A percentile compares a stretch with the other conserved stretches of the same genome.
phyloP scores from a whole-genome alignment of 78 protist species.

The Anaeramoeba ignava region DNA sequence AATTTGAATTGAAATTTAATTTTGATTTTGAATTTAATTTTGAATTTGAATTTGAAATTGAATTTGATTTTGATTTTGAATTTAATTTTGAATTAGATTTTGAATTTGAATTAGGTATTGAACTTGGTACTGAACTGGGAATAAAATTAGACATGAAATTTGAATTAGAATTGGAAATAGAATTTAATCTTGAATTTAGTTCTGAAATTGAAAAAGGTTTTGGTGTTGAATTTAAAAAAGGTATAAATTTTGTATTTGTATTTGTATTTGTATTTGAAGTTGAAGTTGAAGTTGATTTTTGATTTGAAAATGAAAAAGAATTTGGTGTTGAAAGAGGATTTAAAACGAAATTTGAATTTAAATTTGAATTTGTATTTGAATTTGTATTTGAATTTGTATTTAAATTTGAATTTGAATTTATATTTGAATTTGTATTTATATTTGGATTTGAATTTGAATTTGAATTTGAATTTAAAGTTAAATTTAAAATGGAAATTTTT shows the following conservation, averaged over 20 bases:
- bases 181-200: background rate
- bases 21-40: no score
- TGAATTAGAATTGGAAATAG: background rate
- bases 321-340: no score
- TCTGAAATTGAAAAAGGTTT: no score
- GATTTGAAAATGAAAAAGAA: no score
- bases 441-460: background rate
- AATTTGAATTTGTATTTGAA: background rate
- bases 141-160: background rate
- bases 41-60: no score
- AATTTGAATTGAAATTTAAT: background rate
- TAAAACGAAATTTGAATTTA: background rate
- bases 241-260: no score
- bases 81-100: background rate
- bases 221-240: no score
- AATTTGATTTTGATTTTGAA: no score
- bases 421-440: background rate
- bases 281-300: no score
- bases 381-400: background rate
- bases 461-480: background rate
- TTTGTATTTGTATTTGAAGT: no score
- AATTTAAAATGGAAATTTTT: no score
- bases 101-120: background rate
- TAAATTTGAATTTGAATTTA: background rate
- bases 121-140: background rate